Evolutionary conservation across 1,284 basidiomycete species (phyloP), one percentile per base, ranked within the genome.

Genomic region (Ustilago sp.): DNA sequence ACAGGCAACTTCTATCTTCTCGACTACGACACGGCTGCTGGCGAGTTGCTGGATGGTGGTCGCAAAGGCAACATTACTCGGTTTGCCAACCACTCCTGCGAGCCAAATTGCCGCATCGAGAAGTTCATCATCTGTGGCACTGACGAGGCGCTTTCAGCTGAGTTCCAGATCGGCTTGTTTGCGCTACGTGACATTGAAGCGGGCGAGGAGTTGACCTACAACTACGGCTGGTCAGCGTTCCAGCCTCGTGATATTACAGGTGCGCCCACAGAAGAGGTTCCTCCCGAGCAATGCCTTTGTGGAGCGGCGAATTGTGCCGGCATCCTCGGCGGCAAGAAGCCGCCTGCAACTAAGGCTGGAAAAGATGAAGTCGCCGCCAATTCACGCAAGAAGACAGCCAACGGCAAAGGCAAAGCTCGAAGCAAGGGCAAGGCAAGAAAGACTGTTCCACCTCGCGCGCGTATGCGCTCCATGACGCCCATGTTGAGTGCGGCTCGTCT

Each of bases 151-250:
- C 67, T 67, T 13, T 74, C 68, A 5, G 82, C 80, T 17, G 83
- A 85, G 57, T 83, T 82, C 48, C 74, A 84, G 72, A 78, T 84
- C 19, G 83, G 80, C 8, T 63, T 84, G 8, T 83, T 82, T 63
- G 83, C 83, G 4, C 51, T 62, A 12, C 72, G 83, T 39, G 82
- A 83, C 51, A 83, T 84, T 47, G 76, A 59, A 12, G 76, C 71
- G 17, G 83, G 83, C 36, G 83, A 84, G 59, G 83, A 84, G 60
- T 59, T 84, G 41, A 82, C 82, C 3, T 84, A 84, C 68, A 79
- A 83, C 63, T 84, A 84, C 47, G 79, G 80, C n/a, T 83, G 80
- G 81, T 71, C 78, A 15, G 76, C 71, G 1, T 83, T 83, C 64
- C 68, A 70, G 39, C 64, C 76, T 39, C 76, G 76, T 8, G 74